Evolutionary conservation across 257 asterid species (phyloP).

Genomic region (Dorcoceras hygrometricum): DNA sequence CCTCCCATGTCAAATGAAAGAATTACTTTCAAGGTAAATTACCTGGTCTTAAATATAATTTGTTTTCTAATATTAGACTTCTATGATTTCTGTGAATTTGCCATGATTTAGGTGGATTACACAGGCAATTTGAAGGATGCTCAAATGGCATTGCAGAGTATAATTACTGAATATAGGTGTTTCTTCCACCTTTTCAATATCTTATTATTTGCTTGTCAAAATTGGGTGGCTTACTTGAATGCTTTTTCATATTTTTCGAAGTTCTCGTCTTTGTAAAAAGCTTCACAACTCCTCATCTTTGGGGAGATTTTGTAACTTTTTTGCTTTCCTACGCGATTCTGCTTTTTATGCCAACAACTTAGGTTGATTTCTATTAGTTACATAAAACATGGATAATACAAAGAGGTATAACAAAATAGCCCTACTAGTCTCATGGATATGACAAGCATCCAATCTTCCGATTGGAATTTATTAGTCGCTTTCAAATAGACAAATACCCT

Average conservation of each 20-base stretch:
- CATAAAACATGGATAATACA: constrained; percentile 15
- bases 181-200: constrained; percentile 19
- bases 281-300: constrained; percentile 10
- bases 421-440: background rate
- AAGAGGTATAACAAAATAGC: background rate
- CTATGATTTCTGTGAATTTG: constrained; percentile 20
- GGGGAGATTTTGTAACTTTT: constrained; percentile 12
- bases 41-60: constrained; percentile 11
- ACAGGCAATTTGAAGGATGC: constrained; percentile 80
- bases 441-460: background rate
- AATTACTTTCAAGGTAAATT: constrained; percentile 63
- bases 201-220: constrained; percentile 24
- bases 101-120: constrained; percentile 64
- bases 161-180: constrained; percentile 74
- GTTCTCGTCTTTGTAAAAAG: constrained; percentile 17
- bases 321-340: constrained; percentile 13
- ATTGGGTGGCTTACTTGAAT: constrained; percentile 12
- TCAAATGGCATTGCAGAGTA: constrained; percentile 66
- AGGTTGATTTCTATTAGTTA: constrained; percentile 13
- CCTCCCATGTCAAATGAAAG: constrained; percentile 47
- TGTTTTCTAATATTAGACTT: constrained; percentile 16
- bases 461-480: background rate
- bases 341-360: constrained; percentile 19
- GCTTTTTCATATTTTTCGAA: constrained; percentile 16
- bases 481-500: too few species aligned